A percentile compares a stretch with the other conserved stretches of the same genome.
phyloP scores from a whole-genome alignment of 2,329 filamentous ascomycete genomes.

The Chrysoporthe cubensis region DNA sequence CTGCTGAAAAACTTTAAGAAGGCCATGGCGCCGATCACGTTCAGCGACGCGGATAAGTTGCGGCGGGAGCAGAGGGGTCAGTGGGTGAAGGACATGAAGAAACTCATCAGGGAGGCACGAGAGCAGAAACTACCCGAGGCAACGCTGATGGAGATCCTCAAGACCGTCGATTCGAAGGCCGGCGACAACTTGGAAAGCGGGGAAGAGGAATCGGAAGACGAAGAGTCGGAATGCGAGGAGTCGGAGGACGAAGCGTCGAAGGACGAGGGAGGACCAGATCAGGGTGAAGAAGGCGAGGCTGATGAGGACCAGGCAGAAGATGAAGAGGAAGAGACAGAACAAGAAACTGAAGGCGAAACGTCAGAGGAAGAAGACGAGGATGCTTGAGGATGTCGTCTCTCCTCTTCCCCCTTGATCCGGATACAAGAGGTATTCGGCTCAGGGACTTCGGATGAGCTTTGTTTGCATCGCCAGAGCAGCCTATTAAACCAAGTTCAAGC shows the following conservation, averaged over 20 bases:
- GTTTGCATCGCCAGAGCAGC: neutral
- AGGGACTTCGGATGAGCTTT: neutral
- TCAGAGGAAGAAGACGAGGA: neutral
- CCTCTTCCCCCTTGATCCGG: neutral
- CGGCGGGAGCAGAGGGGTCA: neutral
- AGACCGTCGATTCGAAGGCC: neutral
- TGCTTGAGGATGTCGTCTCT: neutral
- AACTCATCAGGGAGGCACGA: neutral
- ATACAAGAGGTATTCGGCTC: neutral
- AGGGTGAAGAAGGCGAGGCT: neutral
- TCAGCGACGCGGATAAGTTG: conserved; percentile 1
- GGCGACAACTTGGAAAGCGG: neutral
- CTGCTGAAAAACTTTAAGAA: conserved; percentile 4
- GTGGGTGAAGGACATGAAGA: conserved; percentile 5
- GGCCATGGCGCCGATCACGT: neutral
- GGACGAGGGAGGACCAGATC: neutral
- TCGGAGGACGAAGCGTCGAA: neutral
- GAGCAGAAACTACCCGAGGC: neutral
- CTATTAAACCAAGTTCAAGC: neutral
- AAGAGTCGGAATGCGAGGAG: neutral
- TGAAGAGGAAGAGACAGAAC: neutral
- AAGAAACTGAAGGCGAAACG: conserved; percentile 1
- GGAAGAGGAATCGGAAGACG: conserved; percentile 1
- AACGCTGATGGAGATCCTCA: conserved; percentile 1
- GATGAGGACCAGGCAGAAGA: neutral